phyloP scores from a whole-genome alignment of 1,139 yeast species.

The Kurtzmaniella quercitrusa region DNA sequence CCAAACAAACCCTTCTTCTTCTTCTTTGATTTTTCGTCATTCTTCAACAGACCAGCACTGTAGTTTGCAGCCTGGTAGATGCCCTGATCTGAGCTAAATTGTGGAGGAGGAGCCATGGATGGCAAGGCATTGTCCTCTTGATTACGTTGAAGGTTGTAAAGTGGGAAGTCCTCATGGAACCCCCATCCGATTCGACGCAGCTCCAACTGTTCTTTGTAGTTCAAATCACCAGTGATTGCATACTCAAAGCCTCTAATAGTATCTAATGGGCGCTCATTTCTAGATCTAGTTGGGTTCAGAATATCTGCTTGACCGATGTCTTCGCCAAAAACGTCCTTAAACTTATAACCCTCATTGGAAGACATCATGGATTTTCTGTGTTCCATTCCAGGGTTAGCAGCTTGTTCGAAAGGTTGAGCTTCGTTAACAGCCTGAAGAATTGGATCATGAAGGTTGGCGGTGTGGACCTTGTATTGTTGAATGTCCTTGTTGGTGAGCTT shows the following conservation, averaged over 20 bases:
- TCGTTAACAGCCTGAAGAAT: conserved; percentile 88
- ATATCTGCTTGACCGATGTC: conserved; percentile 72
- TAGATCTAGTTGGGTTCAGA: conserved; percentile 85
- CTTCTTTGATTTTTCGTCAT: conserved; percentile 37
- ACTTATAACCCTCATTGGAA: conserved; percentile 39
- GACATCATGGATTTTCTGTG: conserved; percentile 34
- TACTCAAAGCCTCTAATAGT: conserved; percentile 91
- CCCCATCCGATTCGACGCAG: conserved; percentile 77
- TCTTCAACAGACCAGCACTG: conserved; percentile 38
- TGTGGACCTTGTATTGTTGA: conserved; percentile 44
- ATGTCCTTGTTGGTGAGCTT: conserved; percentile 31
- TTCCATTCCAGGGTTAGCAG: conserved; percentile 32
- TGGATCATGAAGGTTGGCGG: conserved; percentile 78
- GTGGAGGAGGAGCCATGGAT: conserved; percentile 13
- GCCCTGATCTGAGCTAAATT: conserved; percentile 44
- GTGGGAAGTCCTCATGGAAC: conserved; percentile 47
- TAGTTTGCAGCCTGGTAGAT: conserved; percentile 60
- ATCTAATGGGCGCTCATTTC: conserved; percentile 95
- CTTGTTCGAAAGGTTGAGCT: conserved; percentile 92
- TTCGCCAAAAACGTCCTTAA: conserved; percentile 82
- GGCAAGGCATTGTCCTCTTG: conserved; percentile 16
- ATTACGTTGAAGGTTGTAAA: conserved; percentile 23
- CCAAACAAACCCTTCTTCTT: conserved; percentile 80
- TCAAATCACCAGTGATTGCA: conserved; percentile 82
- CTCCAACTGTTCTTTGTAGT: conserved; percentile 77